Evolutionary conservation across 768 basidiomycete genomes (phyloP).

Genomic region (Kwoniella sp.): DNA sequence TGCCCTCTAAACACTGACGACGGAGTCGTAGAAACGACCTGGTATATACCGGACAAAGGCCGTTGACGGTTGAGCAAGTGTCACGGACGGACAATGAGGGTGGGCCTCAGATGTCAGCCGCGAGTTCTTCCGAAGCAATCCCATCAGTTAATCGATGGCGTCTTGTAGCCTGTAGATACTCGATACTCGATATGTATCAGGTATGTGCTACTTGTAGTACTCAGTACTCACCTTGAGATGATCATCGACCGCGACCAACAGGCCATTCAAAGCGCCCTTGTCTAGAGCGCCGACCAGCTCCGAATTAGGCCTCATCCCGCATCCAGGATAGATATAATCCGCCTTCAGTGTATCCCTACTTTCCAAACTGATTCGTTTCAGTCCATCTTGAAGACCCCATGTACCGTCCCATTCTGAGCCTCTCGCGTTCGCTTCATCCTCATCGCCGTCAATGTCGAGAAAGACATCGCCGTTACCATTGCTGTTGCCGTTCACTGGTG

Average conservation of each 20-base stretch:
- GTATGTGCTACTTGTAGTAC: too few relatives aligned
- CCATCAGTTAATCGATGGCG: too few relatives aligned
- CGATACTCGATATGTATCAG: too few relatives aligned
- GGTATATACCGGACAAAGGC: too few relatives aligned
- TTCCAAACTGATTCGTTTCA: conserved; percentile 30
- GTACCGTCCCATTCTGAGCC: conserved; percentile 32
- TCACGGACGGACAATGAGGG: too few relatives aligned
- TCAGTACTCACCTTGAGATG: conserved; percentile 42
- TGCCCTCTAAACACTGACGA: conserved; percentile 27
- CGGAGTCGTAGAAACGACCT: conserved; percentile 2
- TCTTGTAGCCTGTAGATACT: too few relatives aligned
- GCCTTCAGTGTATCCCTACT: conserved; percentile 41
- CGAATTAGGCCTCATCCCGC: conserved; percentile 46
- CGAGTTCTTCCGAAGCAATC: too few relatives aligned
- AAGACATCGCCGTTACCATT: too few relatives aligned
- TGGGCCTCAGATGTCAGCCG: too few relatives aligned
- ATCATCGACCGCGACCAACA: conserved; percentile 45
- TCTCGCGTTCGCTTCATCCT: not conserved
- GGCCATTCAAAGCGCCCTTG: conserved; percentile 32
- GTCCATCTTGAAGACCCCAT: conserved; percentile 33
- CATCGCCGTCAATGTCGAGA: not conserved
- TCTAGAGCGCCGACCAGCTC: conserved; percentile 38
- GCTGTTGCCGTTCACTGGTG: too few relatives aligned
- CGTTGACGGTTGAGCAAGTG: too few relatives aligned
- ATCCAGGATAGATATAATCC: conserved; percentile 49